These are phyloP conservation scores for Pichia sp. DNA, from an alignment of 1,139 yeast species.

Conservation along the genomic window DNA sequence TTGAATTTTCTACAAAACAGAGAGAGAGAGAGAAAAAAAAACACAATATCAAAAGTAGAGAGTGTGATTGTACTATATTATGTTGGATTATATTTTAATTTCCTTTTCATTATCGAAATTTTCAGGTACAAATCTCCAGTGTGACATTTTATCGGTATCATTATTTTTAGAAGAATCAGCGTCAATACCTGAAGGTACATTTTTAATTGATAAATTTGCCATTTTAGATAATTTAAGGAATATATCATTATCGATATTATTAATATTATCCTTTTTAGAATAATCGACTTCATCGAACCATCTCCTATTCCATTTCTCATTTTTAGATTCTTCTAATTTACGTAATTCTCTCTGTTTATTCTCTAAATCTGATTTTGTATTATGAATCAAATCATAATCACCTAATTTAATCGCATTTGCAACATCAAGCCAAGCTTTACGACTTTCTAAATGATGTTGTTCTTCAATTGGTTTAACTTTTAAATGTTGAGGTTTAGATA, in stretches of 20 bases:
- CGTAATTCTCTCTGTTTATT: constrained; percentile 77
- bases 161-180: constrained; percentile 19
- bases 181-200: constrained; percentile 60
- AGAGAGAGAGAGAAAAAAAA: too few relatives aligned
- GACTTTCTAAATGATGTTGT: constrained; percentile 69
- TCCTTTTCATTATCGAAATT: constrained; percentile 58
- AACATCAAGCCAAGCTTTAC: constrained; percentile 80
- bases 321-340: constrained; percentile 58
- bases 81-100: constrained; percentile 31
- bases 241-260: constrained; percentile 10
- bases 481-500: constrained; percentile 44
- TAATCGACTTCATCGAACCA: constrained; percentile 63
- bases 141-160: constrained; percentile 33
- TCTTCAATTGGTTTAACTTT: constrained; percentile 71
- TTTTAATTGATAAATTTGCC: constrained; percentile 51
- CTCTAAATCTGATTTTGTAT: constrained; percentile 71
- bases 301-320: constrained; percentile 61
- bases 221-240: constrained; percentile 46
- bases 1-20: too few relatives aligned
- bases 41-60: neutral
- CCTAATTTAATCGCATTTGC: constrained; percentile 78
- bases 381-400: constrained; percentile 65
- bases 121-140: constrained; percentile 60
- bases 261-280: constrained; percentile 10
- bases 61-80: neutral